Evolutionary conservation across 1,284 basidiomycete species (phyloP).

Genomic region (Boletus nobilissimus): DNA sequence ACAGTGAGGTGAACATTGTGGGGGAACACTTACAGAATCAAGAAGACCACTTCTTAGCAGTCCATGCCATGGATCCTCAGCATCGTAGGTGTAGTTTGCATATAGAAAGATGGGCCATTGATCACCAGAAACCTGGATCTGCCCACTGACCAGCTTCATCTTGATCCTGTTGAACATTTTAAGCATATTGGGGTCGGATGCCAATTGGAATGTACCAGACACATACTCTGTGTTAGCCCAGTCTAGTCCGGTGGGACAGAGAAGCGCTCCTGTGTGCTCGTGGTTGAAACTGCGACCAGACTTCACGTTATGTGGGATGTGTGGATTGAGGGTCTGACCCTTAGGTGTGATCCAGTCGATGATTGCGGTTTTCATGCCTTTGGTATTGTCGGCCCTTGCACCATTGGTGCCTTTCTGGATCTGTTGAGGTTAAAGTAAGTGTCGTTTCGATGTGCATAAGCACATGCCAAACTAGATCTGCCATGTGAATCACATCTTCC

Average conservation of each 20-base stretch:
- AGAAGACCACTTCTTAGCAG: background rate
- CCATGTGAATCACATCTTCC: background rate
- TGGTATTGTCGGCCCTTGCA: background rate
- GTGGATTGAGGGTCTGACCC: background rate
- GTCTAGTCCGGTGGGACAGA: background rate
- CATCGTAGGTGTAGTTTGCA: background rate
- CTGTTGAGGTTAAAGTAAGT: background rate
- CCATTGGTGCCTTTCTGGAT: background rate
- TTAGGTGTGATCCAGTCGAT: slow-evolving; percentile 1
- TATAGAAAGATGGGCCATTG: background rate
- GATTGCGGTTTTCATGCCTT: background rate
- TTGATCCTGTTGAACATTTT: too few relatives aligned
- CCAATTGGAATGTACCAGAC: too few relatives aligned
- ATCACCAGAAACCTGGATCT: background rate
- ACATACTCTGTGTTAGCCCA: background rate
- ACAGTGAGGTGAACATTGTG: too few relatives aligned
- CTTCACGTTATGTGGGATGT: background rate
- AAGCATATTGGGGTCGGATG: too few relatives aligned
- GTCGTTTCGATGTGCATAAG: background rate
- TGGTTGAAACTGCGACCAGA: background rate
- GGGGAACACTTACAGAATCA: background rate
- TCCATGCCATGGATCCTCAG: background rate
- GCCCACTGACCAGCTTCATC: background rate
- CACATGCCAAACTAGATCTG: background rate
- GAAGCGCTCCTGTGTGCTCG: background rate